Evolutionary conservation across 2,329 filamentous ascomycete genomes (phyloP).

Genomic region (Ceratocystiopsis sp.): DNA sequence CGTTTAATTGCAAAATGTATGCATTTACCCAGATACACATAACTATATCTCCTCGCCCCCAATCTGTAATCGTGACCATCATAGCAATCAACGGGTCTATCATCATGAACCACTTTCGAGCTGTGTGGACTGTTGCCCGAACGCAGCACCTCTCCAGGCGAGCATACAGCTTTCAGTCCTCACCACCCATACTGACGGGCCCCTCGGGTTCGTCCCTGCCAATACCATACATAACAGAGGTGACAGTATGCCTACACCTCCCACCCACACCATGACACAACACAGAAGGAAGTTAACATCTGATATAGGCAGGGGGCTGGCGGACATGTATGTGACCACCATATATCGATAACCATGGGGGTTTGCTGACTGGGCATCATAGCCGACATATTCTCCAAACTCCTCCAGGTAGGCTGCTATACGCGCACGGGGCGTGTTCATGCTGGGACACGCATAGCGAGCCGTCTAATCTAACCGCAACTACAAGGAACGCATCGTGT

Average conservation of each 20-base stretch:
- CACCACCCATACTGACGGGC: slow-evolving; percentile 3
- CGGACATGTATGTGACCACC: slow-evolving; percentile 47
- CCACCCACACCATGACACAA: background rate
- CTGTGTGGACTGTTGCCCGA: slow-evolving; percentile 16
- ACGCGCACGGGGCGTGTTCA: no score
- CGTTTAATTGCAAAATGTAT: no score
- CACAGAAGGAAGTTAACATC: slow-evolving; percentile 14
- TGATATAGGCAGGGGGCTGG: slow-evolving; percentile 50
- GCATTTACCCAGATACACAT: no score
- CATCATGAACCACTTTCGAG: slow-evolving; percentile 5
- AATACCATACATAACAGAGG: slow-evolving; percentile 42
- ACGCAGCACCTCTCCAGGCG: background rate
- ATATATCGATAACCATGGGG: slow-evolving; percentile 12
- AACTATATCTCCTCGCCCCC: no score
- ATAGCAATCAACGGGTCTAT: slow-evolving; percentile 10
- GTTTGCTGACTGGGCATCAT: slow-evolving; percentile 2
- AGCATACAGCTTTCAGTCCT: background rate
- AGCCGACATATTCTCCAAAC: slow-evolving; percentile 72
- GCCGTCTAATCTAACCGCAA: no score
- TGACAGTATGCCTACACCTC: slow-evolving; percentile 24
- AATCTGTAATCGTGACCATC: background rate
- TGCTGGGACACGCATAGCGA: no score
- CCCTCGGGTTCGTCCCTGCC: slow-evolving; percentile 25
- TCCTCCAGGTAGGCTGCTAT: slow-evolving; percentile 33
- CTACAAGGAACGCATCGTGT: slow-evolving; percentile 67